Conservation (phyloP, 805 yeast species). For the Suhomyces emberorum region DNA sequence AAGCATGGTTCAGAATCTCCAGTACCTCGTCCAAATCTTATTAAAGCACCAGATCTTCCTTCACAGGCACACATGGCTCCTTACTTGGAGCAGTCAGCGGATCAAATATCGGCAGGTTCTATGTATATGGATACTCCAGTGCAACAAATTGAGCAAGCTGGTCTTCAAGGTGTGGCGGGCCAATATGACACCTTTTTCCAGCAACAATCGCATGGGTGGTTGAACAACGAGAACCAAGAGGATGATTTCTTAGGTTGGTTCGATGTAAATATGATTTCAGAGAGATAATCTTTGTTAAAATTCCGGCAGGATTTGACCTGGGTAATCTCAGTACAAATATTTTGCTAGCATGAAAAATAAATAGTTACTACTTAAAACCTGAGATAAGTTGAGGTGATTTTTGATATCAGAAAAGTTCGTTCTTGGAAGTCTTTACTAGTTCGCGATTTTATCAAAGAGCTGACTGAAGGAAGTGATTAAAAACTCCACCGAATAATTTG, state of each 20-base stretch:
- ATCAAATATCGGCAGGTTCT: not conserved
- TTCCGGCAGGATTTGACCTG: too few relatives aligned
- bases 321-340: too few relatives aligned
- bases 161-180: constrained; percentile 18
- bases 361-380: too few relatives aligned
- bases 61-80: not conserved
- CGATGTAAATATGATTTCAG: constrained; percentile 54
- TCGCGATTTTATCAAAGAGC: too few relatives aligned
- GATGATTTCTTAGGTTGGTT: constrained; percentile 96
- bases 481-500: too few relatives aligned
- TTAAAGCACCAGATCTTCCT: constrained; percentile 3
- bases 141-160: not conserved
- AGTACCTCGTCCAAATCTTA: not conserved
- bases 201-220: constrained; percentile 83
- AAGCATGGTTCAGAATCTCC: not conserved
- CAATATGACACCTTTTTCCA: constrained; percentile 63
- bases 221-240: constrained; percentile 56
- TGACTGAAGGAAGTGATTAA: too few relatives aligned
- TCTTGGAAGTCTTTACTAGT: too few relatives aligned
- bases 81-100: not conserved
- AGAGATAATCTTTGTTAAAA: too few relatives aligned
- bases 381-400: too few relatives aligned
- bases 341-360: too few relatives aligned
- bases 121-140: not conserved
- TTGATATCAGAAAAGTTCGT: too few relatives aligned